These are phyloP conservation scores for Thalassiosira profunda DNA, from an alignment of 108 stramenopile species.

Conservation along the genomic window DNA sequence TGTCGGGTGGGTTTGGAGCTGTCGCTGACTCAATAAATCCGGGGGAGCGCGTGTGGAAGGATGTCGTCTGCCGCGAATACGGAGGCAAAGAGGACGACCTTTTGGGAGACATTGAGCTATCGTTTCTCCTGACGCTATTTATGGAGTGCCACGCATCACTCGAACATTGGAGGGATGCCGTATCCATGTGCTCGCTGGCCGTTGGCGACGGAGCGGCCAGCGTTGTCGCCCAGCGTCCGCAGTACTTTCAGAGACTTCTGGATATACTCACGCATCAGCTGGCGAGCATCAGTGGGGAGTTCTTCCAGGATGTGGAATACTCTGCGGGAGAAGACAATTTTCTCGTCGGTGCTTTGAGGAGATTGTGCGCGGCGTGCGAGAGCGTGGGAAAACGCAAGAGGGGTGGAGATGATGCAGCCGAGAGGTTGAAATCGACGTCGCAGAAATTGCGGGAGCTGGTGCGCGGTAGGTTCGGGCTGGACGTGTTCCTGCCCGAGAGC, in stretches of 20 bases:
- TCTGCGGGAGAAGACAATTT: slow-evolving; percentile 68
- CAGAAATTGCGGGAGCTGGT: not conserved
- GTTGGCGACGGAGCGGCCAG: no score
- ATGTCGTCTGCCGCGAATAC: slow-evolving; percentile 52
- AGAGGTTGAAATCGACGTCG: not conserved
- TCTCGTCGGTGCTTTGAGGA: slow-evolving; percentile 53
- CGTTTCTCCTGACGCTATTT: slow-evolving; percentile 71
- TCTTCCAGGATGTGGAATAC: slow-evolving; percentile 78
- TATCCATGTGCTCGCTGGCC: slow-evolving; percentile 48
- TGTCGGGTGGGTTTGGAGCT: slow-evolving; percentile 12
- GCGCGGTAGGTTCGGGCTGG: not conserved
- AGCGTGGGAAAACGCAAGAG: slow-evolving; percentile 2
- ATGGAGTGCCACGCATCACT: slow-evolving; percentile 78
- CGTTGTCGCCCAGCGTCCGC: no score
- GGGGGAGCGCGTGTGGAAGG: slow-evolving; percentile 44
- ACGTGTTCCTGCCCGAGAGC: no score
- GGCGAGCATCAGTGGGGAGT: slow-evolving; percentile 68
- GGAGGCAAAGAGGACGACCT: slow-evolving; percentile 41
- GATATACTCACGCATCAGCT: slow-evolving; percentile 57
- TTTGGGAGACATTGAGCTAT: slow-evolving; percentile 82
- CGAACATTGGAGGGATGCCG: slow-evolving; percentile 80
- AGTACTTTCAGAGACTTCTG: slow-evolving; percentile 49
- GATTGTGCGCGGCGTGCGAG: slow-evolving; percentile 33
- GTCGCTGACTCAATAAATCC: not conserved
- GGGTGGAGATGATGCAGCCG: not conserved